phyloP scores from a whole-genome alignment of 2,329 filamentous ascomycete species.

The Penicillium capsulatum region DNA sequence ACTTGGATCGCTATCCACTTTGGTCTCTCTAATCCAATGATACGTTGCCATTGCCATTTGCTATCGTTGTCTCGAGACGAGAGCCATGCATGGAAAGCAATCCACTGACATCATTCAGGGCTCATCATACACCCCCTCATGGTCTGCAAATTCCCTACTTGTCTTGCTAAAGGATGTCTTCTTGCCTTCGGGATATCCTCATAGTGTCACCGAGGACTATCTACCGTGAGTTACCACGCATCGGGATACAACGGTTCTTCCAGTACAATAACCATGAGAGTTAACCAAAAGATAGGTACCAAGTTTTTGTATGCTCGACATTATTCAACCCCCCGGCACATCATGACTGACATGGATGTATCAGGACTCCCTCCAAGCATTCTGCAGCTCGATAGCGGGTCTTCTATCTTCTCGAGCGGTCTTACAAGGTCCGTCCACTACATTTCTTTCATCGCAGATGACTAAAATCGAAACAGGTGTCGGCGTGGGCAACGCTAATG shows the following conservation, averaged over 20 bases:
- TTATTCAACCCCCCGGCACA: too few species aligned
- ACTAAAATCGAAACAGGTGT: constrained; percentile 49
- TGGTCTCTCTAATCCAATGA: too few species aligned
- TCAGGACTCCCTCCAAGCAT: constrained; percentile 41
- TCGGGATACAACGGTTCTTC: too few species aligned
- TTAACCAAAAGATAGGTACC: not conserved
- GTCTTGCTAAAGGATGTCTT: constrained; percentile 64
- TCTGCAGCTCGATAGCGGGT: constrained; percentile 42
- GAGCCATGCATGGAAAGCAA: too few species aligned
- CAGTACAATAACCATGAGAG: too few species aligned
- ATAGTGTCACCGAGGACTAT: constrained; percentile 82
- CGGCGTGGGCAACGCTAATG: constrained; percentile 76
- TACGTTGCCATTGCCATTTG: too few species aligned
- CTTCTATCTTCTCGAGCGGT: constrained; percentile 78
- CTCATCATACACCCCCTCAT: constrained; percentile 10
- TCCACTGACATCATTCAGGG: not conserved
- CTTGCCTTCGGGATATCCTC: constrained; percentile 80
- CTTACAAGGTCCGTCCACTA: constrained; percentile 56
- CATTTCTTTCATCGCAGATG: not conserved
- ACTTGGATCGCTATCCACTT: too few species aligned
- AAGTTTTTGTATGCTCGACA: constrained; percentile 35
- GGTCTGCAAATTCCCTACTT: constrained; percentile 26
- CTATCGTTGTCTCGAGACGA: too few species aligned
- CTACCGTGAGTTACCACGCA: constrained; percentile 61
- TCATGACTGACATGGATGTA: not conserved